Evolutionary conservation across 805 yeast species (phyloP), one percentile per base, ranked within the genome.

Genomic region (Cyberlindnera mississippiensis): DNA sequence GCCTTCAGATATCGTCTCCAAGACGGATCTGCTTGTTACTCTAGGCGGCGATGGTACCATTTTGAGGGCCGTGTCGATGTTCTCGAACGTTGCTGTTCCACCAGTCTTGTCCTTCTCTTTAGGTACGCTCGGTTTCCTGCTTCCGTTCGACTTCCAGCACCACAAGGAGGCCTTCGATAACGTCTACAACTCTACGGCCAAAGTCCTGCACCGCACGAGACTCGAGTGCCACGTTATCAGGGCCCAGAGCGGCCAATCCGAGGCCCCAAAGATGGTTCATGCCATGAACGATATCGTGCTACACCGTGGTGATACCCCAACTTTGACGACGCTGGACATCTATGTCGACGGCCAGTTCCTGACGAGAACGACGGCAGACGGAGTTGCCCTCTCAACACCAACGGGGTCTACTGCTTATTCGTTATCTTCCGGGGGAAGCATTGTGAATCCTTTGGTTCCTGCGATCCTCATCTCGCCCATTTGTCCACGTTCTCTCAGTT

Each of bases 41-140:
- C 63, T 90, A 30, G 98, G 98, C n/a, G 98, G 98, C 15, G 98
- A 90, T 62, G 98, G 98, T 5, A 90, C 97, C 0, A 87, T 88
- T 41, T 62, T 90, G 33, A 75, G 90, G 41, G 96, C 91, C 0
- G 91, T 88, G 0, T 79, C 93, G 5, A 67, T 79, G 53, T 90
- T 90, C 57, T 78, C 82, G 41, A 77, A 79, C 55, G 71, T 71
- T 9, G 69, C 67, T 26, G 93, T 87, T 4, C 98, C 98, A 2
- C 98, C 98, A 0, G 86, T 90, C 0, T 64, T 90, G 38, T 80
- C 95, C 20, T 89, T 87, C 58, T 86, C 96, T 0, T 65, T 90
- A 65, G 98, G 98, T 0, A 89, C 97, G 0, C 63, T 90, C 31
- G 98, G 98, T 8, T 90, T 90, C 56, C 62, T 90, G 31, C 68